Base-by-base conservation (phyloP, 129 eudicot genomes). In the Kitagawia praeruptora region DNA sequence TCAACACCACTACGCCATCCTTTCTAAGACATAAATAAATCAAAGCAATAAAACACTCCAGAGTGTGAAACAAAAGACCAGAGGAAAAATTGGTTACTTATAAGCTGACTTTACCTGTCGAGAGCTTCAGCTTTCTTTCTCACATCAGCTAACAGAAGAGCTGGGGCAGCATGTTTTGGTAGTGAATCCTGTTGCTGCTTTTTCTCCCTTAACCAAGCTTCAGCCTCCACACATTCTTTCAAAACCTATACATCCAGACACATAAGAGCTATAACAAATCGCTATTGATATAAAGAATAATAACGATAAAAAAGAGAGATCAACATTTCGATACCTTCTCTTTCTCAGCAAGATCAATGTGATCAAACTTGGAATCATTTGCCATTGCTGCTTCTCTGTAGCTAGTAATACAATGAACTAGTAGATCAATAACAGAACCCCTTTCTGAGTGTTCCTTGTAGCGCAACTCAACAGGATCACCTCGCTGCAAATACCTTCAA, bases 191-290 rank as follows among this genome's bases (percentile, higher is more conserved):
- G 98, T 39, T 83, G 87, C 80, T 88, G 93, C 82, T 77, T 74
- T 70, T 87, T 91, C 86, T 91, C 97, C 73, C 87, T 91, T n/a
- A 94, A 73, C 98, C 98, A 94, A 75, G 86, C 88, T 75, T 91
- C 97, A 28, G 90, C 98, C 78, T 89, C 91, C 11, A 85, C 90
- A 71, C 97, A 94, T 74, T 88, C 97, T 1, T 81, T 88, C 82
- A 94, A 70, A 10, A 93, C 98, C 97, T 93, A 77, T 8, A 27
- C 40, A 40, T 66, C 42, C 64, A 27, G 6, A 27, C 31, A 69
- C 10, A 27, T 11, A 27, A 11, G 39, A 44, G 51, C 61, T 46
- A 14, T 46, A 27, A 14, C 27, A 25, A 27, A 3, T 15, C 25
- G 61, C 49, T 39, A 38, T 21, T 70, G 34, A 44, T 44, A 8